Evolutionary conservation across 129 eudicot species (phyloP).

Genomic region (Tagetes erecta): DNA sequence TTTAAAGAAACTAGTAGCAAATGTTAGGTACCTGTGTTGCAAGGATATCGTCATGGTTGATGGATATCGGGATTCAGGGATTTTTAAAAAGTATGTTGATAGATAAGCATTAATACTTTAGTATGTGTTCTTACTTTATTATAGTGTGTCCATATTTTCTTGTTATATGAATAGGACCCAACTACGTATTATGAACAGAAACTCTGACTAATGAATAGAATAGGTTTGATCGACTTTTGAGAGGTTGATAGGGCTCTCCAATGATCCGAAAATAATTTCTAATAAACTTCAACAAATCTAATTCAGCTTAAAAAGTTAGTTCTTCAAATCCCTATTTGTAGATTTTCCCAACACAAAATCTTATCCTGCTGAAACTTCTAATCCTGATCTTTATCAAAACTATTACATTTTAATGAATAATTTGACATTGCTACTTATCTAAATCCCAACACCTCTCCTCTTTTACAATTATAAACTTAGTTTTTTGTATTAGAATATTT

Average conservation of each 20-base stretch:
- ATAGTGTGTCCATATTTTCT: neutral
- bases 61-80: constrained; percentile 9
- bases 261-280: neutral
- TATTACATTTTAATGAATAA: neutral
- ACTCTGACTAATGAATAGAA: neutral
- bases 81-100: neutral
- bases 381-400: neutral
- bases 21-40: neutral
- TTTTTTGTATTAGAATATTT: neutral
- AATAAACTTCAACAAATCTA: neutral
- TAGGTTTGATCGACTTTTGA: neutral
- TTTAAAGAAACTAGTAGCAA: neutral
- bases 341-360: neutral
- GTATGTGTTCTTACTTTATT: neutral
- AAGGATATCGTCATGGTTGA: constrained; percentile 1
- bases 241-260: neutral
- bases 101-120: neutral
- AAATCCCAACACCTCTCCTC: neutral
- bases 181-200: neutral
- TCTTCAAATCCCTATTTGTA: neutral
- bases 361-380: neutral
- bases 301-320: neutral
- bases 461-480: neutral
- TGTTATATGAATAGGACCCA: neutral
- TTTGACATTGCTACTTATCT: neutral